These are phyloP conservation scores for Hypoxylon fuscum DNA, from an alignment of 495 filamentous ascomycete genomes.

Conservation along the genomic window DNA sequence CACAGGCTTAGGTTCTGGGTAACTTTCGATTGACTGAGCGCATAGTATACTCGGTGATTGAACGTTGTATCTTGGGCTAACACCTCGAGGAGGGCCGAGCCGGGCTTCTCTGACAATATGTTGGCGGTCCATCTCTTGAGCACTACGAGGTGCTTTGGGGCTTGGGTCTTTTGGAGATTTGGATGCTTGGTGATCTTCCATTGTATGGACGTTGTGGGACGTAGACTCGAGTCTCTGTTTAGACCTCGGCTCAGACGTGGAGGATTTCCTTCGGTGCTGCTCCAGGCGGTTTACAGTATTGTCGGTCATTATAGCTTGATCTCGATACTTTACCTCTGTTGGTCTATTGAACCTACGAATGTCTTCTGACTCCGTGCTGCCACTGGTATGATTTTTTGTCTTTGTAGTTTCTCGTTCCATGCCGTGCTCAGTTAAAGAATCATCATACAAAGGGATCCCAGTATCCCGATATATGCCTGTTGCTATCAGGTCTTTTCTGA, in stretches of 20 bases:
- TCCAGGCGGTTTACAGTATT: conserved; percentile 4
- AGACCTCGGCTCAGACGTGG: conserved; percentile 12
- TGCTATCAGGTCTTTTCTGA: conserved; percentile 25
- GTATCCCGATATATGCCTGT: conserved; percentile 40
- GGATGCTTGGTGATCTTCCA: background rate
- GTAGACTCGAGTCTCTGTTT: background rate
- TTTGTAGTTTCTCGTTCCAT: background rate
- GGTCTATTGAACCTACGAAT: background rate
- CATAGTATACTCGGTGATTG: background rate
- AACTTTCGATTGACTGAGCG: background rate
- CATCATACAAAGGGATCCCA: conserved; percentile 26
- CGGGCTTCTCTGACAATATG: conserved; percentile 15
- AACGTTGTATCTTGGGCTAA: background rate
- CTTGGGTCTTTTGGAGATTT: background rate
- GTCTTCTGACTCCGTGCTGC: background rate
- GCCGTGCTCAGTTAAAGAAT: background rate
- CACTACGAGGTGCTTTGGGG: background rate
- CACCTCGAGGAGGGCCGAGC: background rate
- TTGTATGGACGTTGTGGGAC: background rate
- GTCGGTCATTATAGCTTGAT: conserved; percentile 37
- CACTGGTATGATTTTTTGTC: background rate
- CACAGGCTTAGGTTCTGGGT: no score
- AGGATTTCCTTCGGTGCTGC: conserved; percentile 12
- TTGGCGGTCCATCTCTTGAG: conserved; percentile 13
- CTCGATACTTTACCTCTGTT: conserved; percentile 29